Conservation (phyloP, 371 early-diverging fungal species). For the Amoeboaphelidium occidentale region DNA sequence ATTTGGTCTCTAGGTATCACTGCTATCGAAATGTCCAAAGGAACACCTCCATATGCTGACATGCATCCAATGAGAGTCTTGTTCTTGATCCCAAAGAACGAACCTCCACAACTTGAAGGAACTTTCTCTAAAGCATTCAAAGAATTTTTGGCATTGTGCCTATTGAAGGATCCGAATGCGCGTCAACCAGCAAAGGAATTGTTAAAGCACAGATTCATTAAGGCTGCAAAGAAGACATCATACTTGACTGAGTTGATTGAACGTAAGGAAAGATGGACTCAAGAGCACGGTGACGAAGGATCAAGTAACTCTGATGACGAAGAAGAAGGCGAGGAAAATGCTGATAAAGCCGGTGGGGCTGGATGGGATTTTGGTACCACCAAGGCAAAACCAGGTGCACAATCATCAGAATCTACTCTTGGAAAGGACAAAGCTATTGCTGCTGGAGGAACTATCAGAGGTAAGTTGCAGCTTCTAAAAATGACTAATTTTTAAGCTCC, state of each 20-base stretch:
- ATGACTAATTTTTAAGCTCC: neutral
- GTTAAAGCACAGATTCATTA: conserved; percentile 68
- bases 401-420: too few species aligned
- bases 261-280: conserved; percentile 45
- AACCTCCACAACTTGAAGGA: conserved; percentile 39
- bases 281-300: conserved; percentile 21
- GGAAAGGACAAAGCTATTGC: too few species aligned
- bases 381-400: conserved; percentile 1
- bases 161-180: conserved; percentile 55
- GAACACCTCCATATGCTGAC: conserved; percentile 75
- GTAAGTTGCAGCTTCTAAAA: neutral
- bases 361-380: conserved; percentile 19
- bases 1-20: conserved; percentile 98
- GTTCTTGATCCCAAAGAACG: conserved; percentile 71
- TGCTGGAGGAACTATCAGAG: neutral
- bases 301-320: conserved; percentile 32
- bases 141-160: conserved; percentile 65
- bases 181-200: conserved; percentile 72
- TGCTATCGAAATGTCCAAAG: conserved; percentile 83
- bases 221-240: conserved; percentile 34
- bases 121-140: conserved; percentile 54
- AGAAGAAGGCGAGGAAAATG: conserved; percentile 2
- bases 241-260: conserved; percentile 38
- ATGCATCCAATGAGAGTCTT: conserved; percentile 72
- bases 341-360: conserved; percentile 1